Base-by-base conservation (phyloP, 1,284 basidiomycete species). In the Vanrija sp. region DNA sequence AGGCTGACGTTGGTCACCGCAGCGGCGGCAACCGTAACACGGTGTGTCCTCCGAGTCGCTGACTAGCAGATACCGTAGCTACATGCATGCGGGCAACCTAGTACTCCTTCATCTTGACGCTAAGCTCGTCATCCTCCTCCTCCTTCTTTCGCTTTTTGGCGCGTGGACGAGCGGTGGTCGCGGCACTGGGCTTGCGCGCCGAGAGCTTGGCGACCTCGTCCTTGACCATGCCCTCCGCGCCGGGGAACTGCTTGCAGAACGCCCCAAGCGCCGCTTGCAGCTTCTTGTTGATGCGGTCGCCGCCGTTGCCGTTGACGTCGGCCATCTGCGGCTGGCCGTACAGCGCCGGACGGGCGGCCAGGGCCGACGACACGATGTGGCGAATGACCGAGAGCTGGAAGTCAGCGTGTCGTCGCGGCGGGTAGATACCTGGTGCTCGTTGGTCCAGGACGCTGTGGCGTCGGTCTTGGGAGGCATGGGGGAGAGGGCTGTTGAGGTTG, bases 291-390 rank as follows among this genome's bases (percentile, higher is more conserved):
- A 62, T 45, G 19, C 56, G 47, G 50, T 45, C 49, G 18, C 64
- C 49, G 42, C 55, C 54, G 55, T 66, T 54, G 38, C 54, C 21
- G 16, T 43, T 26, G 21, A 66, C 54, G 39, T 62, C 50, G 50
- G 46, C 43, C 39, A 61, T 58, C 28, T 57, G 55, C 18, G 62
- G 44, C 45, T 46, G 15, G 45, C 49, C 58, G 58, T 66, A 57
- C 44, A 61, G 38, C 23, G 51, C 16, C 23, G 56, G 51, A 9
- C 60, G 47, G 28, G 51, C 12, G n/a, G 45, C 38, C 42, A 61
- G 40, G 43, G 47, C 29, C 28, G 49, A 6, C 3, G 47, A 19
- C 18, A 63, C 38, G 26, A 57, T 47, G 14, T 46, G 50, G 28
- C 52, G 50, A 1, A 55, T 43, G 26, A 61, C 44, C 38, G 46